Percentiles rank a stretch among this genome's conserved stretches.
These are phyloP conservation scores for Cardamine occulta DNA, from an alignment of 345 rosid species.

Conservation along the genomic window DNA sequence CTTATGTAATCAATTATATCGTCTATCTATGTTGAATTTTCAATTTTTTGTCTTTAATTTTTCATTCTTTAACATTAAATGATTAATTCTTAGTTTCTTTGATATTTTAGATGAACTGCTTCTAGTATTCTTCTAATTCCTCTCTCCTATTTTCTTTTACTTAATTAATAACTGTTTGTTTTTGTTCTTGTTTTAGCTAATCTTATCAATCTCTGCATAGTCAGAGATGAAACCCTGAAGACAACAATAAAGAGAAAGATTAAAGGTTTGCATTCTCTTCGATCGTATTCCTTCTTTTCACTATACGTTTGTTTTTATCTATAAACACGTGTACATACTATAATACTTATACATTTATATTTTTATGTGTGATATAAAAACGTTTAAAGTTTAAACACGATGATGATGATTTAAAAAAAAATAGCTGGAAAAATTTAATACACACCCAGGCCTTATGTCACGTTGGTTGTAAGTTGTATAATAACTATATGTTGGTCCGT, in stretches of 20 bases:
- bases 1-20: constrained; percentile 8
- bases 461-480: constrained; percentile 45
- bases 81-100: not conserved
- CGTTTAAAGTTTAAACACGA: constrained; percentile 3
- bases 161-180: not conserved
- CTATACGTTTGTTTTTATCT: not conserved
- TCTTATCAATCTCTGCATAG: not conserved
- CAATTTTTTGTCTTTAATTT: not conserved
- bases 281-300: constrained; percentile 9
- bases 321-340: constrained; percentile 28
- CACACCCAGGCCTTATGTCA: constrained; percentile 37
- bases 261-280: constrained; percentile 38
- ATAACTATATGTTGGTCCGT: constrained; percentile 41
- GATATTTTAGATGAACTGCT: not conserved
- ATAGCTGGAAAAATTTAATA: constrained; percentile 37
- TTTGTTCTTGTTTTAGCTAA: not conserved
- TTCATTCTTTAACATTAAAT: constrained; percentile 15
- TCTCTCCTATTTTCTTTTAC: constrained; percentile 1
- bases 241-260: constrained; percentile 20
- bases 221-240: constrained; percentile 16
- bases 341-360: not conserved
- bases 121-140: not conserved
- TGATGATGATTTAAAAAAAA: not conserved
- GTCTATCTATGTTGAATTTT: constrained; percentile 15
- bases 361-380: not conserved